Base-by-base conservation (phyloP, 306 rosid genomes). In the Elaeagnus macrophylla region DNA sequence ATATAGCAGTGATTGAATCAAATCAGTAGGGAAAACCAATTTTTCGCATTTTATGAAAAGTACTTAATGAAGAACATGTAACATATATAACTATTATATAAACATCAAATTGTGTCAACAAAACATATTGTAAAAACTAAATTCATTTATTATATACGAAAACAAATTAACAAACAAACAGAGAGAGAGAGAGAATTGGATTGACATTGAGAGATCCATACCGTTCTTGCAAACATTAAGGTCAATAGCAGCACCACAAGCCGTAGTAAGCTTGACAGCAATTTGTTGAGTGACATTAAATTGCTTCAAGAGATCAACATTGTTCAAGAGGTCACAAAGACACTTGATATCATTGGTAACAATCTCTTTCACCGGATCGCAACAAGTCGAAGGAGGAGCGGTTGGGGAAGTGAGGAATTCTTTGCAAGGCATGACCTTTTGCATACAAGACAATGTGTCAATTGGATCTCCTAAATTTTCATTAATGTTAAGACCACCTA, bases 351-450 rank as follows among this genome's bases (percentile, higher is more conserved):
- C 59, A 15, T 13, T 37, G 0, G 14, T 2, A 10, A 68, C 39
- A 46, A 75, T 17, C 50, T 73, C 67, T 61, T 32, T 71, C 48
- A 89, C 37, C 1, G 81, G 77, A 0, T 0, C 1, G 53, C 97
- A 85, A 46, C 95, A 85, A 1, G 60, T 0, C 0, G 62, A 7
- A 1, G 89, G 37, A 2, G 76, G 73, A 11, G 51, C 12, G 9
- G 0, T 42, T 12, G 78, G 71, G 2, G 48, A 0, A 11, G 68
- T 75, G 43, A 85, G 5, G 61, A 2, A 81, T 6, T 16, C 18
- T 7, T 80, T 67, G 45, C 97, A 89, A 0, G 97, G 81, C 11
- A 77, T 6, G 37, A 89, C 37, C 54, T 72, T 73, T 43, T 67
- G 62, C 71, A 89, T 15, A 83, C 95, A 89, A 38, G 68, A 32